phyloP scores from a whole-genome alignment of 176 grass and related monocot species.

The Triticum dicoccoides region DNA sequence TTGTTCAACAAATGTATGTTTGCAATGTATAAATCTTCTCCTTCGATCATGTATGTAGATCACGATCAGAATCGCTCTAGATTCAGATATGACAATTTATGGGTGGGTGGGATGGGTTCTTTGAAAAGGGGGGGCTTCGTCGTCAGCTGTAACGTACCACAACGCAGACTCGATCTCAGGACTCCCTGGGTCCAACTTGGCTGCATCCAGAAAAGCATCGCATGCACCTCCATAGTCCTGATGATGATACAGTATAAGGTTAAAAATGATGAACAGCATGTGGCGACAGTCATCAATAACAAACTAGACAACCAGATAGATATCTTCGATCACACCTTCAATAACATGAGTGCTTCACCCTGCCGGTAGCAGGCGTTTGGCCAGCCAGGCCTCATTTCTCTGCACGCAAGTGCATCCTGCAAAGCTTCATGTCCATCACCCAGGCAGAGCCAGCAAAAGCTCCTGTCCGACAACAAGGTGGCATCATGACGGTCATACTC shows the following conservation, averaged over 20 bases:
- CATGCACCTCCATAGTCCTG: background rate
- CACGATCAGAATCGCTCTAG: too few species aligned
- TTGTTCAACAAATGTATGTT: background rate
- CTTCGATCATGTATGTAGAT: background rate
- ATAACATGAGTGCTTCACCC: background rate
- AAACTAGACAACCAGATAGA: too few species aligned
- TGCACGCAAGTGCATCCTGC: background rate
- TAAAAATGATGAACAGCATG: too few species aligned
- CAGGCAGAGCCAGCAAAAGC: background rate
- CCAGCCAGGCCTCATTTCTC: background rate
- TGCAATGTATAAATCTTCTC: background rate
- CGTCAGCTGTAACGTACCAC: background rate
- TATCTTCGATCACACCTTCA: background rate
- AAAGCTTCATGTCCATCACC: background rate
- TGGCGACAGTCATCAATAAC: too few species aligned
- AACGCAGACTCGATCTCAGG: background rate
- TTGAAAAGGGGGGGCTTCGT: too few species aligned
- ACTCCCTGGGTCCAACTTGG: background rate
- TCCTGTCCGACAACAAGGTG: too few species aligned
- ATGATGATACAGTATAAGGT: background rate
- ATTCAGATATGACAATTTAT: background rate
- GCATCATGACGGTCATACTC: too few species aligned
- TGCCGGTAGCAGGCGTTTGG: background rate
- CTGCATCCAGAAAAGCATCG: background rate
- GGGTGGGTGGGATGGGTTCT: too few species aligned